Evolutionary conservation across 1,139 yeast genomes (phyloP), one percentile per base, ranked within the genome.

Genomic region (Diutina scorzettiae): DNA sequence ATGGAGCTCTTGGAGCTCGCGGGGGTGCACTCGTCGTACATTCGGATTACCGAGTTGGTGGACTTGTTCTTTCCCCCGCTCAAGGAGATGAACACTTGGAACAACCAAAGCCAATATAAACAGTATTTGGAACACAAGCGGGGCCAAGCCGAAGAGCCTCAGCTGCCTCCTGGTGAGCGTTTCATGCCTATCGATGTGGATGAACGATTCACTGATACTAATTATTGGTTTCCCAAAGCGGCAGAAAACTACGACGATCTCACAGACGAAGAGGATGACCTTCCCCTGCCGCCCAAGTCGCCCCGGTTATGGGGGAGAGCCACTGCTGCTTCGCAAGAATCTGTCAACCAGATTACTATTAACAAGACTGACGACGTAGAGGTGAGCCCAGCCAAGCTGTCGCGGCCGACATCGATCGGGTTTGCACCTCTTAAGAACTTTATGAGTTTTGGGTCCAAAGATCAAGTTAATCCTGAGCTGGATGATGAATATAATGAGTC

Each of bases 11-110:
- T 93, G 45, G 97, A 93, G 57, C 69, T 93, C 54, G 95, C 97
- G 0, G 98, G 98, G 5, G 84, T 84, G 57, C 83, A 76, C 55
- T 81, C 94, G 43, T 79, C 94, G 0, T 93, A 93, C 57, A 76
- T 93, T 43, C 81, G 79, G 50, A 91, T 93, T 57, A 87, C 94
- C 36, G 97, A 91, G 58, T 68, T 93, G 47, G 97, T 93, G 12
- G 99, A 93, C 60, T 97, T 91, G 58, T 89, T 89, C 58, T 93
- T 93, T 71, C 99, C 99, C 12, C 95, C 97, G 0, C 82, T 81
- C 23, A 66, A 60, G 37, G 60, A 59, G 43, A 61, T 66, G 6
- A 57, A 59, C 18, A 63, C 64, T 16, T 54, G 59, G 46, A 64
- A 71, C 67, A 62, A 65, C 46, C 58, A 63, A 43, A 52, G 57